Percentiles rank a stretch among this genome's conserved stretches.
phyloP scores from a whole-genome alignment of 768 basidiomycete genomes.

The Nidularia sp. region DNA sequence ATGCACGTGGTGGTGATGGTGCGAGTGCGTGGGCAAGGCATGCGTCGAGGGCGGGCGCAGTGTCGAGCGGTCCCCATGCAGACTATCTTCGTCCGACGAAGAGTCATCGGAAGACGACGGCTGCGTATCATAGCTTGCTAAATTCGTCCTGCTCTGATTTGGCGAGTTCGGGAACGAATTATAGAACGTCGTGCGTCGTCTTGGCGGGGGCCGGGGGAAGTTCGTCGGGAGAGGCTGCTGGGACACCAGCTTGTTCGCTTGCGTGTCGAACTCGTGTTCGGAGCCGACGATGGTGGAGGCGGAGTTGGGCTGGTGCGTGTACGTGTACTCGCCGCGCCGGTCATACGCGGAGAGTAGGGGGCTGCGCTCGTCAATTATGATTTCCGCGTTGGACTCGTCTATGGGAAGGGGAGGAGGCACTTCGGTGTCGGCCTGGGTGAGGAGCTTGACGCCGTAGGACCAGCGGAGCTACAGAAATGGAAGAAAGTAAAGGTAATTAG shows the following conservation, averaged over 20 bases:
- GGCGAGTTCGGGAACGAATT: slow-evolving; percentile 66
- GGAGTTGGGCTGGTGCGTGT: slow-evolving; percentile 1
- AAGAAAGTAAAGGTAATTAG: not conserved
- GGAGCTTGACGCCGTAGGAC: slow-evolving; percentile 86
- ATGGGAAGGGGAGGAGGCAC: slow-evolving; percentile 5
- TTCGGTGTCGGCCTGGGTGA: slow-evolving; percentile 64
- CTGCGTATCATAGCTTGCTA: slow-evolving; percentile 23
- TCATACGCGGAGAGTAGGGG: not conserved
- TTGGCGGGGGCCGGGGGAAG: slow-evolving; percentile 11
- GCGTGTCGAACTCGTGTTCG: slow-evolving; percentile 5
- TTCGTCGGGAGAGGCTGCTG: not conserved
- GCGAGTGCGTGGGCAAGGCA: slow-evolving; percentile 5
- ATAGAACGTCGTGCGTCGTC: slow-evolving; percentile 42
- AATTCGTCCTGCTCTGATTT: slow-evolving; percentile 28
- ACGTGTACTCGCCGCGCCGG: not conserved
- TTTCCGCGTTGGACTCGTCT: slow-evolving; percentile 9
- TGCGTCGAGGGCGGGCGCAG: not conserved
- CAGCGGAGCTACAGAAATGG: slow-evolving; percentile 64
- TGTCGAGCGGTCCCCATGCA: slow-evolving; percentile 2
- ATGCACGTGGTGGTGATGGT: slow-evolving; percentile 2
- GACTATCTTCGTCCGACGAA: slow-evolving; percentile 18
- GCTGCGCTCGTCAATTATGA: slow-evolving; percentile 1
- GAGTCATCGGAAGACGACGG: slow-evolving; percentile 9
- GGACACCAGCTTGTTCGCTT: slow-evolving; percentile 1
- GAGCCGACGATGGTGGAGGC: slow-evolving; percentile 7